These are phyloP conservation scores for Arabidopsis arenosa DNA, from an alignment of 345 rosid genomes.

Conservation along the genomic window DNA sequence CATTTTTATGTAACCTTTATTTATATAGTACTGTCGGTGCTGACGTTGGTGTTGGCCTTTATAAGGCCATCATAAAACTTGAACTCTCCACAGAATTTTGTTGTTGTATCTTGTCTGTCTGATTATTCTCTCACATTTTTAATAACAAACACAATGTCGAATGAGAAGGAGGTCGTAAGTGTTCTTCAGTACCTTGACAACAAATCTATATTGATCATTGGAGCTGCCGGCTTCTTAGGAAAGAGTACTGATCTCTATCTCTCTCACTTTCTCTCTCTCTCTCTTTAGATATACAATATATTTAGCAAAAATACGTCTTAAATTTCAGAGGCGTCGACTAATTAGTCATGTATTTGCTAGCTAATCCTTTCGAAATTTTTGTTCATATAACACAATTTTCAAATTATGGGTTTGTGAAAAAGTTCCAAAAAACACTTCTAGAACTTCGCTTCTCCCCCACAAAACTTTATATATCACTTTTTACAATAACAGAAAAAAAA, in stretches of 20 bases:
- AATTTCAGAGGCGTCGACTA: too few species aligned
- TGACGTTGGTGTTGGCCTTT: not conserved
- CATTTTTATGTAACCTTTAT: too few species aligned
- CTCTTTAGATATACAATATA: not conserved
- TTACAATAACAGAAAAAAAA: too few species aligned
- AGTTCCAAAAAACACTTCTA: too few species aligned
- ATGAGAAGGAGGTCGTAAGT: slow-evolving; percentile 38
- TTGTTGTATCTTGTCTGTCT: not conserved
- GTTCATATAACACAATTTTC: not conserved
- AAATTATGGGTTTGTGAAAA: not conserved
- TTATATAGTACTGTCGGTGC: not conserved
- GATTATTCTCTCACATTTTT: not conserved
- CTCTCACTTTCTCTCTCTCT: not conserved
- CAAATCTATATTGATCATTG: slow-evolving; percentile 43
- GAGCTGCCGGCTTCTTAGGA: slow-evolving; percentile 49
- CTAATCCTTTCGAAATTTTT: not conserved
- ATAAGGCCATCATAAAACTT: not conserved
- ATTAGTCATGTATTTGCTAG: not conserved
- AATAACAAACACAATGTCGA: slow-evolving; percentile 25
- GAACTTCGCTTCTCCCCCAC: too few species aligned
- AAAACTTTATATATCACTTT: too few species aligned
- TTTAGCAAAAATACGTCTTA: too few species aligned
- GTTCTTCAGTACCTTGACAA: slow-evolving; percentile 45
- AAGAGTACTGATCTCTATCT: slow-evolving; percentile 34
- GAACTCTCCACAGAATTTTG: not conserved